These are phyloP conservation scores for Globisporangium carolinianum DNA, from an alignment of 352 stramenopile species.

Conservation along the genomic window DNA sequence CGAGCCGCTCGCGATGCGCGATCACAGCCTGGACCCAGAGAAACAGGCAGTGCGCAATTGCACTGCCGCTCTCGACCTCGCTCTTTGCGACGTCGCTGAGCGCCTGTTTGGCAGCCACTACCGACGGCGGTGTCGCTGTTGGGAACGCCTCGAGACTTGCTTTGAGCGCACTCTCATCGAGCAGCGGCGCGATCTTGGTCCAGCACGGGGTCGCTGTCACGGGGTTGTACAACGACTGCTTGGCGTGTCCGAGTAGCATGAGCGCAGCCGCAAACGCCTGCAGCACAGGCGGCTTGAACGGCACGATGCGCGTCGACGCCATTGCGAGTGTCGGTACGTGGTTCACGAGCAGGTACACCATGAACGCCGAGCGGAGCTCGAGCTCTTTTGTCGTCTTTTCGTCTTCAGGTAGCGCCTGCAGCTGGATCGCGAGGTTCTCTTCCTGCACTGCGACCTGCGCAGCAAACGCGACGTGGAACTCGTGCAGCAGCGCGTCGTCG, in stretches of 20 bases:
- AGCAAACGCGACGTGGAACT: constrained; percentile 54
- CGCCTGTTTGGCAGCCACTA: constrained; percentile 32
- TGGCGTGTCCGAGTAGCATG: constrained; percentile 36
- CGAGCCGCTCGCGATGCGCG: constrained; percentile 45
- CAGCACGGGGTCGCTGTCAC: constrained; percentile 53
- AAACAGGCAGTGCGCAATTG: constrained; percentile 41
- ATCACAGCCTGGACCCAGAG: constrained; percentile 47
- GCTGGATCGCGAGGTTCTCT: constrained; percentile 44
- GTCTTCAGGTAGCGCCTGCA: constrained; percentile 34
- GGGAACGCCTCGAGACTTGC: constrained; percentile 17
- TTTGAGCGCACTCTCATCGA: constrained; percentile 31
- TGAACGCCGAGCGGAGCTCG: constrained; percentile 43
- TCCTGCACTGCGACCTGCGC: constrained; percentile 53
- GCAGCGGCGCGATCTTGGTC: constrained; percentile 47
- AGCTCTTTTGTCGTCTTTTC: constrained; percentile 47
- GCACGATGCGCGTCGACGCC: constrained; percentile 34
- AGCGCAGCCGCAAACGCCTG: constrained; percentile 41
- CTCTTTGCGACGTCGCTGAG: constrained; percentile 36
- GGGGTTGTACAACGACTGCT: constrained; percentile 32
- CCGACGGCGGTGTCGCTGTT: constrained; percentile 7
- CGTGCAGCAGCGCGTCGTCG: constrained; percentile 49
- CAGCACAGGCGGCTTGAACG: constrained; percentile 49
- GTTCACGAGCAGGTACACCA: constrained; percentile 43
- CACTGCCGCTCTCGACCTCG: constrained; percentile 42
- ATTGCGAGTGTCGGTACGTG: constrained; percentile 45